phyloP scores from a whole-genome alignment of 768 basidiomycete genomes.

The Mycena pura region DNA sequence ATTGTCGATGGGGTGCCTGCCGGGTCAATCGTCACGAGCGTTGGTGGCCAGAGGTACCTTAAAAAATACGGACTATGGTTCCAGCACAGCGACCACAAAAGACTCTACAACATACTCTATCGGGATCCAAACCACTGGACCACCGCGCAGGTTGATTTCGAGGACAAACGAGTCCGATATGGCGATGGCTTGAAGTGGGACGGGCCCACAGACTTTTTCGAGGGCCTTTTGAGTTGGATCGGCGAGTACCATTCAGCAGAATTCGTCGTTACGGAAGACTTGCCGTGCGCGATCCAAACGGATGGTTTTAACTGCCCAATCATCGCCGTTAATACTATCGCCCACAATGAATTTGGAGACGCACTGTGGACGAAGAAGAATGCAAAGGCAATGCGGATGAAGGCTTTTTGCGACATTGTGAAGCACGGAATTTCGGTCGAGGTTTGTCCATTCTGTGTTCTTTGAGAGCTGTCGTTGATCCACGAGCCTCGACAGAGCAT shows the following conservation, averaged over 20 bases:
- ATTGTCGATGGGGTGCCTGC: background rate
- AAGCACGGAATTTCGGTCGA: background rate
- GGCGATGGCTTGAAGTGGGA: background rate
- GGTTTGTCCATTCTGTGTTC: too few relatives aligned
- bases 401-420: too few relatives aligned
- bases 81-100: background rate
- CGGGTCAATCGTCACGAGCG: too few relatives aligned
- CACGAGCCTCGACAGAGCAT: too few relatives aligned
- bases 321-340: constrained; percentile 5
- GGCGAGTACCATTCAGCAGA: background rate
- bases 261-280: background rate
- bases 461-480: too few relatives aligned
- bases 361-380: background rate
- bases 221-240: background rate
- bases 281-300: background rate
- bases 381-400: background rate
- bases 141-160: background rate
- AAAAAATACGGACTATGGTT: background rate
- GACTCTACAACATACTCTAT: background rate
- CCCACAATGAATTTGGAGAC: constrained; percentile 3
- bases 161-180: background rate
- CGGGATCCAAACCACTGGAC: background rate
- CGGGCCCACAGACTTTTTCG: background rate
- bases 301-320: constrained; percentile 2
- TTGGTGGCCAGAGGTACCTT: background rate